Conservation (phyloP, 768 basidiomycete species). For the Galerina marginata region DNA sequence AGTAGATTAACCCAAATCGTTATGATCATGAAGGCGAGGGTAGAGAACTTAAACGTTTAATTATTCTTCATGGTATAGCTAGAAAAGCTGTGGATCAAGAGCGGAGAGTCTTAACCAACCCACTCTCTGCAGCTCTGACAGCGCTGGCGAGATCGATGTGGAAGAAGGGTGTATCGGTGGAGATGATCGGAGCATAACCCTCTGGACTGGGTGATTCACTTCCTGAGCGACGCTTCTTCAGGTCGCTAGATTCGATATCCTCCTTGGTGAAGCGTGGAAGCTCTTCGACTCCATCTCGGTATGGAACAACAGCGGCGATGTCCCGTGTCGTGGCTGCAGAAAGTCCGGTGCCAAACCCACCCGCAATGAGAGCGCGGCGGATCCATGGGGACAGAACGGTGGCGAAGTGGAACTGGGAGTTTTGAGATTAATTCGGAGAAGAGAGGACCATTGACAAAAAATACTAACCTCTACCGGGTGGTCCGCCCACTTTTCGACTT, state of each 20-base stretch:
- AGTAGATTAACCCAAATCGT: background rate
- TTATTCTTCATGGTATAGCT: no score
- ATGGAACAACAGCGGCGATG: slow-evolving; percentile 79
- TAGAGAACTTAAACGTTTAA: no score
- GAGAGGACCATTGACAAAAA: background rate
- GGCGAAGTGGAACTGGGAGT: slow-evolving; percentile 87
- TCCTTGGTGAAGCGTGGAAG: slow-evolving; percentile 23
- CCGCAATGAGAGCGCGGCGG: slow-evolving; percentile 84
- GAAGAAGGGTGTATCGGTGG: slow-evolving; percentile 80
- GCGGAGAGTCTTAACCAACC: slow-evolving; percentile 18
- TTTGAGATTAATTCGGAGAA: background rate
- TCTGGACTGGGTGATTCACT: slow-evolving; percentile 11
- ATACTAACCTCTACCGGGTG: slow-evolving; percentile 67
- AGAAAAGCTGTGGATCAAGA: no score
- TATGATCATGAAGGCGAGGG: background rate
- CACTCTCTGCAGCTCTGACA: slow-evolving; percentile 69
- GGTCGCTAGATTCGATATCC: slow-evolving; percentile 36
- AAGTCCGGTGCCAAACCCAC: slow-evolving; percentile 85
- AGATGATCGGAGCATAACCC: slow-evolving; percentile 48
- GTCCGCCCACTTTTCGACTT: slow-evolving; percentile 89
- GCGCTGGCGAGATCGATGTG: slow-evolving; percentile 85
- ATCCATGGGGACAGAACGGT: slow-evolving; percentile 94
- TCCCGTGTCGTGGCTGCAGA: slow-evolving; percentile 52
- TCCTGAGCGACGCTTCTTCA: slow-evolving; percentile 34
- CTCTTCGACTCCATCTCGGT: slow-evolving; percentile 44